Base-by-base conservation (phyloP, 176 grass and related monocot genomes). In the Themeda triandra region DNA sequence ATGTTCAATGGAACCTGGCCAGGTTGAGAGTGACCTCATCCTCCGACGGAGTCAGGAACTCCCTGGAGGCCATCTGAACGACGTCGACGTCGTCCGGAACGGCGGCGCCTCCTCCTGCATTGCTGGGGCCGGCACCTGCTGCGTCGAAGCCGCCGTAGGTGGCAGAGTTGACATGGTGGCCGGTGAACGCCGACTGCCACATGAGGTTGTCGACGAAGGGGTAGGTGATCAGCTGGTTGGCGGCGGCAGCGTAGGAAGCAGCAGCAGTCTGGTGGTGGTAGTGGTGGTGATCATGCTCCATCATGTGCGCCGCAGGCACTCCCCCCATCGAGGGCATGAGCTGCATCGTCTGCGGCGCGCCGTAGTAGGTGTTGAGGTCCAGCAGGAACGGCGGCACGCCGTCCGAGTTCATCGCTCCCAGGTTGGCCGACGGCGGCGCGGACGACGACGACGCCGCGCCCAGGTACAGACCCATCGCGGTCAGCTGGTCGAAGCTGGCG, bases 51-150 rank as follows among this genome's bases (percentile, higher is more conserved):
- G 12, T 85, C 83, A 77, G 49, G 41, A 89, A 85, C 71, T 89
- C 63, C 83, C 71, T 70, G 6, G 88, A 85, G n/a, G 88, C 88
- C 88, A 85, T 85, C 71, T 85, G 88, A 6, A 77, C 77, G 18
- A 85, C 83, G 75, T 88, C 80, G 5, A 44, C 21, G 69, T 87
- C 81, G 81, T 63, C 81, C 2, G 6, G 13, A 24, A 3, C 23
- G 40, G 10, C 19, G 21, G 40, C 10, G 14, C 27, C 25, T 10
- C 8, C 36, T 6, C 13, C 76, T 5, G 24, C 63, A 12, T 75
- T 71, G 21, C 40, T n/a, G 30, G 65, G 46, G 49, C 81, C 62
- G 51, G 11, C 25, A 4, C 5, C 24, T 28, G 11, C 25, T 28
- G 24, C 25, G 62, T 0, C 27, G 60, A 9, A 9, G 8, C 5